Conservation (phyloP, 768 basidiomycete species). For the Auriscalpium orientale region DNA sequence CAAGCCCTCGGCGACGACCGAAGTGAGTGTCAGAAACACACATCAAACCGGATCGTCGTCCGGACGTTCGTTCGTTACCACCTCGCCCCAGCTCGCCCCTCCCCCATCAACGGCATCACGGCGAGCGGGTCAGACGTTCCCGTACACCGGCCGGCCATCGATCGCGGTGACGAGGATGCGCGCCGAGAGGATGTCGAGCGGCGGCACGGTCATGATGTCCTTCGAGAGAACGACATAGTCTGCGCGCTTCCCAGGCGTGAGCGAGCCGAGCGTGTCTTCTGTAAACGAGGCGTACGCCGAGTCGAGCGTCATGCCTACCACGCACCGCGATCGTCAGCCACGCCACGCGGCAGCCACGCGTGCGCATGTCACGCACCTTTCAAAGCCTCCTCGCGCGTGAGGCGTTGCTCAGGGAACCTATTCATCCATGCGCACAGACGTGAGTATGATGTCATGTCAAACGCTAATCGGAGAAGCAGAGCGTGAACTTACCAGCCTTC, state of each 20-base stretch:
- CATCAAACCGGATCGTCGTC: neutral
- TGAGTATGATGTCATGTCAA: neutral
- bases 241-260: slow-evolving; percentile 70
- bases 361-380: slow-evolving; percentile 37
- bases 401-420: slow-evolving; percentile 78
- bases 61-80: neutral
- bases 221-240: slow-evolving; percentile 82
- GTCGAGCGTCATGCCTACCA: slow-evolving; percentile 75
- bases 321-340: neutral
- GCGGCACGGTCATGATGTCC: slow-evolving; percentile 68
- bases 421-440: neutral
- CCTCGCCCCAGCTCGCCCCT: too few relatives aligned
- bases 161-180: slow-evolving; percentile 70
- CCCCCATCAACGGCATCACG: neutral
- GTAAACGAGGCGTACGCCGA: slow-evolving; percentile 85
- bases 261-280: slow-evolving; percentile 65
- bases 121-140: slow-evolving; percentile 22
- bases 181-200: slow-evolving; percentile 53
- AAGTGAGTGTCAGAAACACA: slow-evolving; percentile 1
- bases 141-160: slow-evolving; percentile 55
- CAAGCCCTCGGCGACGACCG: slow-evolving; percentile 1
- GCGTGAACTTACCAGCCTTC: slow-evolving; percentile 61
- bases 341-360: neutral
- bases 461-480: neutral
- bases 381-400: slow-evolving; percentile 72